Evolutionary conservation across 257 asterid species (phyloP), one percentile per base, ranked within the genome.

Genomic region (Solanum sitiens): DNA sequence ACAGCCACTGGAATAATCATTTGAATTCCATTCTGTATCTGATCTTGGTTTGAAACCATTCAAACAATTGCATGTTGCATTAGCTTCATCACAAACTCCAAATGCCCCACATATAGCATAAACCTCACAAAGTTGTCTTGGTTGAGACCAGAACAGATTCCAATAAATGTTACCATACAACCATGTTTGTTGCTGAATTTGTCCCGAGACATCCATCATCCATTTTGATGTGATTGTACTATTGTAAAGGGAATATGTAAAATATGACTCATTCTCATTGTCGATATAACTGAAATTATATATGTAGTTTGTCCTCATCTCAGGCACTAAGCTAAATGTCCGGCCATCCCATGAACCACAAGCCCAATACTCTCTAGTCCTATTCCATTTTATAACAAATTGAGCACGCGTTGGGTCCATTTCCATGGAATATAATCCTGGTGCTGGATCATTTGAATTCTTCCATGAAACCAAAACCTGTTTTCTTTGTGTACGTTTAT

Each of bases 331-430:
- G 88, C 94, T 92, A 84, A 95, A 96, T 50, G 50, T 91, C 6
- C 83, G 92, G 39, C 89, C 94, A 87, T 95, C 87, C 99, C 98
- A 96, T 5, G 91, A 0, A 39, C 98, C 98, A 89, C 93, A 94
- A 4, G 90, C 89, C 98, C 98, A 96, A 63, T 93, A 96, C 86
- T 87, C 86, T 87, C 39, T 37, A 16, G 88, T 73, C 30, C 87
- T 27, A 33, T 89, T 87, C 91, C 88, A 84, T 63, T 59, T 27
- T 53, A 86, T 0, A 11, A 86, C 37, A 40, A 2, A 42, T 6
- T 63, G 50, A 0, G 12, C 12, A 16, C 67, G 6, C 7, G 21
- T 44, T 13, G 63, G 40, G 87, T 83, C 88, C 0, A 74, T 11
- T 82, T 84, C 89, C n/a, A 89, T 6, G 14, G 88, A 74, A 76